Evolutionary conservation across 1,284 basidiomycete species (phyloP), one percentile per base, ranked within the genome.

Genomic region (Hemileia vastatrix): DNA sequence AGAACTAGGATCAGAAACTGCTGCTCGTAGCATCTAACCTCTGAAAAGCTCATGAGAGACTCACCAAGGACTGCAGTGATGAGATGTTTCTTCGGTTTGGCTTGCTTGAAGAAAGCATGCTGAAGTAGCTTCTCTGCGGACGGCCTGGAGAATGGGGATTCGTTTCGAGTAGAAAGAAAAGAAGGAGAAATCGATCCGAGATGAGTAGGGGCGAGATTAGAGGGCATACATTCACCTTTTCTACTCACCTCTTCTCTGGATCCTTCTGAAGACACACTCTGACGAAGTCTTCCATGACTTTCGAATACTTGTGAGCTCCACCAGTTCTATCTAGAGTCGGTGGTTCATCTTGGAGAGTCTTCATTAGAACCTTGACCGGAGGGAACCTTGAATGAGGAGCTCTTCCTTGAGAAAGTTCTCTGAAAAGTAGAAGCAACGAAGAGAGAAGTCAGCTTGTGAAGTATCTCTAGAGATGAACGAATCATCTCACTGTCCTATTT

Each of bases 211-310:
- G 21, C 18, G 21, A 47, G 45, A 47, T 23, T 18, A 47, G 21
- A 23, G 45, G 21, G 21, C 18, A 47, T 27, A 27, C 27, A 54
- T 31, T n/a, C 32, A 15, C 24, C 40, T 45, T 24, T n/a, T 8
- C 8, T 13, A 56, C 62, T 18, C 66, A 83, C 81, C 90, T 81
- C 72, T 83, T 82, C 11, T 82, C 78, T 2, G 90, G 88, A 71
- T 92, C 87, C 76, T 92, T 92, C 57, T 81, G 80, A 48, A 93
- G 80, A 74, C 90, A 93, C n/a, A 81, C 81, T 52, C 86, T 84
- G 3, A 92, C 81, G 57, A 90, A 80, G 63, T 90, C 88, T 67
- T 87, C 85, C 77, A 93, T 88, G 0, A 83, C 82, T 63, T 84
- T 84, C 9, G 87, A 87, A 75, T 90, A 93, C 68, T 84, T 86